Evolutionary conservation across 2,329 filamentous ascomycete species (phyloP).

Genomic region (Microdochium bolleyi): DNA sequence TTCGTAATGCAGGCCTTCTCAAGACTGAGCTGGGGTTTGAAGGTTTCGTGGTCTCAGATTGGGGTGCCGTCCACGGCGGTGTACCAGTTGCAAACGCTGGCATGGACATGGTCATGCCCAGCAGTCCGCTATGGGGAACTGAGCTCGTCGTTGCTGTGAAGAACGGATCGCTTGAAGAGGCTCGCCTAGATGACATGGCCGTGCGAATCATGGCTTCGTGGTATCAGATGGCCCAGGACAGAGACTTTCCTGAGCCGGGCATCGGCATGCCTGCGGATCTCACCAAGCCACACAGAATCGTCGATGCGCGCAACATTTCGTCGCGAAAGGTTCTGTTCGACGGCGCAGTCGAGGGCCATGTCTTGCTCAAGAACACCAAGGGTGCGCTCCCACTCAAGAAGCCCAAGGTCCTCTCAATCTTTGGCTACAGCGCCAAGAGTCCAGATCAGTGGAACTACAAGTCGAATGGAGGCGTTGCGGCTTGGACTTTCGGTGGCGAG

Average conservation of each 20-base stretch:
- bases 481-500: conserved; percentile 31
- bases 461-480: conserved; percentile 23
- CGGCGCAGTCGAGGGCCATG: conserved; percentile 55
- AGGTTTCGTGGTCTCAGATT: conserved; percentile 49
- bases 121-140: conserved; percentile 20
- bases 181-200: conserved; percentile 54
- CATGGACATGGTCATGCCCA: conserved; percentile 52
- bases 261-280: conserved; percentile 43
- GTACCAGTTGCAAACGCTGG: conserved; percentile 40
- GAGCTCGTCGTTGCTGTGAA: conserved; percentile 52
- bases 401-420: conserved; percentile 46
- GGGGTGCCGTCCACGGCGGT: conserved; percentile 49
- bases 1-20: conserved; percentile 25
- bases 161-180: conserved; percentile 49
- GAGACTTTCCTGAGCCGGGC: conserved; percentile 35
- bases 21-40: conserved; percentile 34
- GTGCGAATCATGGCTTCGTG: conserved; percentile 43
- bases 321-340: conserved; percentile 34
- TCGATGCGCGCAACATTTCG: conserved; percentile 46
- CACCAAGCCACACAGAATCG: conserved; percentile 37
- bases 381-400: conserved; percentile 44
- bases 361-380: conserved; percentile 54
- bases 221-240: conserved; percentile 47
- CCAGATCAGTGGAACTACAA: conserved; percentile 33
- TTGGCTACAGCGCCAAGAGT: conserved; percentile 49